A percentile compares a stretch with the other conserved stretches of the same genome.
Conservation (phyloP, 2,329 filamentous ascomycete genomes). For the Davidsoniella eucalypti region DNA sequence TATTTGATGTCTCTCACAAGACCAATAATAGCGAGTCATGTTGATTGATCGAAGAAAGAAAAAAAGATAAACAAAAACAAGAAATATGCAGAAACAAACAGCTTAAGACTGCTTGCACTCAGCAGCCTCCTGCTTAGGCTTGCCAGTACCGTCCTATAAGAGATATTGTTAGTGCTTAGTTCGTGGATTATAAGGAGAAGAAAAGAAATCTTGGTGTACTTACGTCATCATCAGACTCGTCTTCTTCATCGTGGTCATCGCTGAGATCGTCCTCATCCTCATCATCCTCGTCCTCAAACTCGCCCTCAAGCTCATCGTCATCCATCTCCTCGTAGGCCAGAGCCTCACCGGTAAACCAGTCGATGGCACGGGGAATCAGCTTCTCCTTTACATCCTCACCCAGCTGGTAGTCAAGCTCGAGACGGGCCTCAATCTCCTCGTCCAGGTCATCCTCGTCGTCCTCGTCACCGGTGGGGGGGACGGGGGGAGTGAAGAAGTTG, state of each 20-base stretch:
- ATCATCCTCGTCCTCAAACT: conserved; percentile 84
- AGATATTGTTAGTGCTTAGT: not conserved
- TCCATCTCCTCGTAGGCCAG: conserved; percentile 90
- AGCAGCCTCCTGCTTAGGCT: conserved; percentile 84
- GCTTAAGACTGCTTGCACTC: conserved; percentile 90
- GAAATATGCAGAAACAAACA: not conserved
- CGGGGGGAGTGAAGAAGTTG: conserved; percentile 97
- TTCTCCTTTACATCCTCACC: conserved; percentile 99
- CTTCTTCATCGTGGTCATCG: conserved; percentile 70
- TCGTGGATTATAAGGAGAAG: not conserved
- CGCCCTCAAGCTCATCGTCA: conserved; percentile 64
- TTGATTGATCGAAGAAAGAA: not conserved
- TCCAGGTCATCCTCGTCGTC: conserved; percentile 59
- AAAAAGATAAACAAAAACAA: not conserved
- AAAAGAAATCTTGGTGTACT: conserved; percentile 17
- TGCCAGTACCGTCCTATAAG: conserved; percentile 61
- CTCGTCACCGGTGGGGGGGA: conserved; percentile 57
- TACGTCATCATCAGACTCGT: conserved; percentile 66
- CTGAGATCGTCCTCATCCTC: conserved; percentile 76
- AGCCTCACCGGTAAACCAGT: conserved; percentile 98
- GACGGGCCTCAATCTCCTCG: conserved; percentile 87
- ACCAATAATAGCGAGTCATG: conserved; percentile 1
- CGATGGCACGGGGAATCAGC: conserved; percentile 91
- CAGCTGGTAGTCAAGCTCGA: conserved; percentile 96
- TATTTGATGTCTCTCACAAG: no score